These are phyloP conservation scores for Fusarium mundagurra DNA, from an alignment of 2,329 filamentous ascomycete species.

Conservation along the genomic window DNA sequence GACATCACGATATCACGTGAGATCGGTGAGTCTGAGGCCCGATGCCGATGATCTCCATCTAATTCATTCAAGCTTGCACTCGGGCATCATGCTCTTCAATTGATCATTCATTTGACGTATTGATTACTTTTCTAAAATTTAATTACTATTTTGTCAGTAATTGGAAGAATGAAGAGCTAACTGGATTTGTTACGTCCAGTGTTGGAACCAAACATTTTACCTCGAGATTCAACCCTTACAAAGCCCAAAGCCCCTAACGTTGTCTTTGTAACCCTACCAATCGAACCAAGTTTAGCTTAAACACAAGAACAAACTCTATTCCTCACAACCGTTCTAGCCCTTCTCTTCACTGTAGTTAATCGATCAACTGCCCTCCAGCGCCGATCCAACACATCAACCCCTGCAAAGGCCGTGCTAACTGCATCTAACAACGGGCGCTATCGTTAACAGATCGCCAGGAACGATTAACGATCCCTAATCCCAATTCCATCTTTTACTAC, in stretches of 20 bases:
- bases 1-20: constrained; percentile 44
- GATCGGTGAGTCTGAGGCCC: constrained; percentile 22
- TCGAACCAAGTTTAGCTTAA: not conserved
- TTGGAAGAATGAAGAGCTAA: too few relatives aligned
- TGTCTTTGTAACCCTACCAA: not conserved
- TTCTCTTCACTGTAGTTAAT: not conserved
- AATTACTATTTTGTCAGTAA: accelerated
- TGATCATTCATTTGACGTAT: not conserved
- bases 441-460: constrained; percentile 9
- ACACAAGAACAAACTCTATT: not conserved
- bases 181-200: accelerated
- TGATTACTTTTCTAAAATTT: not conserved
- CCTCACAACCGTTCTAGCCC: not conserved
- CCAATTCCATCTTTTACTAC: not conserved
- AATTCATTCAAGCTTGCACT: not conserved
- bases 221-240: not conserved
- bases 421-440: not conserved
- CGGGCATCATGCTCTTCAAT: not conserved
- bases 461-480: not conserved
- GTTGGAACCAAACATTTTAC: not conserved
- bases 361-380: not conserved
- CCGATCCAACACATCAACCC: not conserved
- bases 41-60: constrained; percentile 22
- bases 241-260: not conserved
- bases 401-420: constrained; percentile 12